A percentile compares a stretch with the other conserved stretches of the same genome.
Evolutionary conservation across 148 eudicot species (phyloP).

Genomic region (Bassia scoparia): DNA sequence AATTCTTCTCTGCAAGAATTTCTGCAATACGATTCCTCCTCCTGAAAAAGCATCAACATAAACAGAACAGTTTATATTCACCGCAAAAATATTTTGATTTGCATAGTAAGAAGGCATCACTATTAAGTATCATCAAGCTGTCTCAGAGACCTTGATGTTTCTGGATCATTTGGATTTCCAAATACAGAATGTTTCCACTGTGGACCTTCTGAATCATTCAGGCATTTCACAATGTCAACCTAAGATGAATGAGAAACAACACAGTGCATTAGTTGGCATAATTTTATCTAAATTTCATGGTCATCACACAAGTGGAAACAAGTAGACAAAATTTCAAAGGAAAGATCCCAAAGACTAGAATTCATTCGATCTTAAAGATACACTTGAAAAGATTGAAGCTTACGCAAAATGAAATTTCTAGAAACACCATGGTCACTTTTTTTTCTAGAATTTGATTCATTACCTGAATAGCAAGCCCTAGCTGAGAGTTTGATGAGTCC

Average conservation of each 20-base stretch:
- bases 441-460: not conserved
- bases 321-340: not conserved
- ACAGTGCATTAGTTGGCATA: not conserved
- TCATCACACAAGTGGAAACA: not conserved
- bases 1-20: slow-evolving; percentile 86
- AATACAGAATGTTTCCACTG: slow-evolving; percentile 97
- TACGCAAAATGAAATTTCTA: not conserved
- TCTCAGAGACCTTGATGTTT: slow-evolving; percentile 74
- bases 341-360: not conserved
- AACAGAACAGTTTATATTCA: too few relatives aligned
- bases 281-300: not conserved
- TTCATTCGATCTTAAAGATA: not conserved
- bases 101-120: not conserved
- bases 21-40: slow-evolving; percentile 93
- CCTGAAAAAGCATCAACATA: slow-evolving; percentile 45
- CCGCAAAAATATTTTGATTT: too few relatives aligned
- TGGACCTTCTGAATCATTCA: slow-evolving; percentile 82
- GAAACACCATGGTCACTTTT: not conserved
- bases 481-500: slow-evolving; percentile 93
- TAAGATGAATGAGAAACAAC: slow-evolving; percentile 19
- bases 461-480: slow-evolving; percentile 91
- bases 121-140: slow-evolving; percentile 5
- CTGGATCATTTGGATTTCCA: slow-evolving; percentile 94
- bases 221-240: slow-evolving; percentile 88
- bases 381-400: not conserved